A percentile compares a stretch with the other conserved stretches of the same genome.
Evolutionary conservation across 2,329 filamentous ascomycete species (phyloP).

Genomic region (Colletotrichum tabaci): DNA sequence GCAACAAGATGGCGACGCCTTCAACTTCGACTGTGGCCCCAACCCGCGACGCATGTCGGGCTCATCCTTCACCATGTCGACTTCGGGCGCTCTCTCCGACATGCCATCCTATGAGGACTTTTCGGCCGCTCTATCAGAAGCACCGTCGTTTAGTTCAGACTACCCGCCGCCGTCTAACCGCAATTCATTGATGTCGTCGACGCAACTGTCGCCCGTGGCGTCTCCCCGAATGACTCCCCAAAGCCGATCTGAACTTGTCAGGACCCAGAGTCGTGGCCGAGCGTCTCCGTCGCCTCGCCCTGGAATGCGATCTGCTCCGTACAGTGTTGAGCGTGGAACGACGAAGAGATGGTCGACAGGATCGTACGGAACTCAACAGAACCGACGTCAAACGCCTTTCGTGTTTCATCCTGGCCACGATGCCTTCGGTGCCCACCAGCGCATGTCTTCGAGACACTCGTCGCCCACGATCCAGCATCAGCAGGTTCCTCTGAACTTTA

Average conservation of each 20-base stretch:
- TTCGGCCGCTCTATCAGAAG: constrained; percentile 76
- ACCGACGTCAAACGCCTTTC: constrained; percentile 71
- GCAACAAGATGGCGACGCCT: constrained; percentile 63
- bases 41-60: constrained; percentile 77
- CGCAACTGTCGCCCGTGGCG: constrained; percentile 79
- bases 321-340: constrained; percentile 76
- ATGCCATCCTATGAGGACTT: constrained; percentile 81
- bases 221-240: constrained; percentile 78
- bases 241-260: constrained; percentile 72
- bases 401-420: constrained; percentile 75
- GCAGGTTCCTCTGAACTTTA: constrained; percentile 67
- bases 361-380: constrained; percentile 73
- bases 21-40: constrained; percentile 66
- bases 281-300: constrained; percentile 81
- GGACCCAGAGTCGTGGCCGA: constrained; percentile 77
- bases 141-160: constrained; percentile 76
- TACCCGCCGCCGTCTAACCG: constrained; percentile 77
- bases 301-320: constrained; percentile 78
- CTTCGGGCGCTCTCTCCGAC: constrained; percentile 75
- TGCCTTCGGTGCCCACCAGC: constrained; percentile 69
- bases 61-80: constrained; percentile 82
- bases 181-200: constrained; percentile 80
- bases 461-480: constrained; percentile 64
- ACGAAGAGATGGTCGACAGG: constrained; percentile 86
- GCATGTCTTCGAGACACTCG: constrained; percentile 68